phyloP scores from a whole-genome alignment of 495 filamentous ascomycete species.

The Parmelia sp. region DNA sequence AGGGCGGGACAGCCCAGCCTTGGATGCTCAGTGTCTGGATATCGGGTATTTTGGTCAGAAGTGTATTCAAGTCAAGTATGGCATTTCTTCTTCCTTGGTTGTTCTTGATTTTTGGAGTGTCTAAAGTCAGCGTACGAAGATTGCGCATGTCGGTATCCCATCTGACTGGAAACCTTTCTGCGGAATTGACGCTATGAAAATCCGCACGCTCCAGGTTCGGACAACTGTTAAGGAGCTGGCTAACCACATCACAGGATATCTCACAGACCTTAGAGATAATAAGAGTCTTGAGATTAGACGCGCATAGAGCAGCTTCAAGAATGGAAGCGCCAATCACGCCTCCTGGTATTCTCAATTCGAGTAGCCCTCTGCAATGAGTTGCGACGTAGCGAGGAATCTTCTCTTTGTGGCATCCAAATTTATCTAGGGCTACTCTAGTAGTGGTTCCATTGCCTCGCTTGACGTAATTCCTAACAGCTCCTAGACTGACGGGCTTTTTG shows the following conservation, averaged over 20 bases:
- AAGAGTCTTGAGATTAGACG: conserved; percentile 38
- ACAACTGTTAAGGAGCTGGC: conserved; percentile 35
- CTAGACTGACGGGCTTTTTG: conserved; percentile 34
- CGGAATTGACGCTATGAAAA: conserved; percentile 28
- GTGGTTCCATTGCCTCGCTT: conserved; percentile 34
- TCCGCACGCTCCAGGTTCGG: conserved; percentile 40
- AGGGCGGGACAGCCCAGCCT: not conserved
- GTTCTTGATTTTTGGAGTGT: not conserved
- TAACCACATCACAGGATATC: conserved; percentile 31
- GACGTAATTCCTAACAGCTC: conserved; percentile 41
- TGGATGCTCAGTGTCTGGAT: not conserved
- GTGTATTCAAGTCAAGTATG: not conserved
- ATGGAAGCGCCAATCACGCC: conserved; percentile 21
- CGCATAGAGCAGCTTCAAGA: conserved; percentile 21
- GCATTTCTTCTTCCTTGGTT: not conserved
- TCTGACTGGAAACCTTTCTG: not conserved
- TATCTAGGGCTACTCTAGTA: not conserved
- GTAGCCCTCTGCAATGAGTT: conserved; percentile 24
- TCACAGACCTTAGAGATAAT: conserved; percentile 35
- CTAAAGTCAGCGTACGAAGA: conserved; percentile 4
- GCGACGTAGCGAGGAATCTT: conserved; percentile 21
- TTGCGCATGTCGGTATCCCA: conserved; percentile 3
- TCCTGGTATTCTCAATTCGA: conserved; percentile 22
- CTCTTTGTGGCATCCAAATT: not conserved
- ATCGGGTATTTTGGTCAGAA: not conserved